phyloP scores from a whole-genome alignment of 176 grass and related monocot species.

The Triticum dicoccoides region DNA sequence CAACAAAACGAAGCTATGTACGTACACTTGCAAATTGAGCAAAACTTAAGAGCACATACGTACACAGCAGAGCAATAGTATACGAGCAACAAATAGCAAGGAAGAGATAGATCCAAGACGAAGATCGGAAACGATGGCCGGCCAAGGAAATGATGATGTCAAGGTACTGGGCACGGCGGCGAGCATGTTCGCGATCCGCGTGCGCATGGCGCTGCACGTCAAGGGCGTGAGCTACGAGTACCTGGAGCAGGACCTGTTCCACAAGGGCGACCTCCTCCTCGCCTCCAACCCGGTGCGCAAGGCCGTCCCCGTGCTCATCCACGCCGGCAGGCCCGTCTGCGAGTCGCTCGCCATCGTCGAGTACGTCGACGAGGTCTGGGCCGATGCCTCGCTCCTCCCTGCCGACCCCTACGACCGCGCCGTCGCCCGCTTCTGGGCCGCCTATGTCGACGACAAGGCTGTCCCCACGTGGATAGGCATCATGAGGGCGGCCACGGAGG shows the following conservation, averaged over 20 bases:
- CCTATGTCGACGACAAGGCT: neutral
- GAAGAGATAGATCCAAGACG: neutral
- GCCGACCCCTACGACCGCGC: neutral
- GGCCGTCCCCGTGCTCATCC: neutral
- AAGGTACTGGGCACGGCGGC: conserved; percentile 29
- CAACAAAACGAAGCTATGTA: neutral
- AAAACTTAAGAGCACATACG: neutral
- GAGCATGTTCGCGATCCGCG: conserved; percentile 37
- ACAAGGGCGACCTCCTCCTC: neutral
- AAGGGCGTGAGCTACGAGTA: conserved; percentile 49
- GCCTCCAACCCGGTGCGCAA: neutral
- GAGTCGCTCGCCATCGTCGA: conserved; percentile 8
- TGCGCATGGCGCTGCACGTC: conserved; percentile 41
- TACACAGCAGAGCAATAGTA: neutral
- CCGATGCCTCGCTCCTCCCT: neutral
- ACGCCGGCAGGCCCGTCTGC: neutral
- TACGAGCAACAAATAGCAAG: neutral
- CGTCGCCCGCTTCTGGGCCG: conserved; percentile 2
- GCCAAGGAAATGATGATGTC: neutral
- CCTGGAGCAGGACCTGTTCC: conserved; percentile 14
- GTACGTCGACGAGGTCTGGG: conserved; percentile 6
- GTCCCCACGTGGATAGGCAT: neutral
- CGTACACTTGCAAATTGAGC: neutral
- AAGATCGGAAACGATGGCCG: neutral
- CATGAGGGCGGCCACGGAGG: neutral